Conservation (phyloP, 1,284 basidiomycete genomes). For the Microbotryomycetes sp. region DNA sequence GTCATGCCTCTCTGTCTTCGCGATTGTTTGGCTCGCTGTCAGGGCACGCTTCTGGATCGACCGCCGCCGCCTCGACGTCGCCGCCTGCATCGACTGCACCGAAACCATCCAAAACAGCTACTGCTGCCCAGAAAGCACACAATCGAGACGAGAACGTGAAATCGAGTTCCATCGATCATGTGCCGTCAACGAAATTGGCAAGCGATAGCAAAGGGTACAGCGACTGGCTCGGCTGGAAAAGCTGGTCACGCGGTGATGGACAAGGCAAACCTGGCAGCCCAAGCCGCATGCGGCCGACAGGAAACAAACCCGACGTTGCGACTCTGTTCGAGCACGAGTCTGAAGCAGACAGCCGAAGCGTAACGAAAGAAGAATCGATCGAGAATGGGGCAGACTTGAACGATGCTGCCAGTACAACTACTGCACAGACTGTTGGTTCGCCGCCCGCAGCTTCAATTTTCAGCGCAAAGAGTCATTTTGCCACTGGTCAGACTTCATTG, state of each 20-base stretch:
- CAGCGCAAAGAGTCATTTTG: neutral
- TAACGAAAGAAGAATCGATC: no score
- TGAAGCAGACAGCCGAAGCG: neutral
- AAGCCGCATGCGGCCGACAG: no score
- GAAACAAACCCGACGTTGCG: neutral
- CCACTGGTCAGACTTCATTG: neutral
- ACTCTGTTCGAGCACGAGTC: neutral
- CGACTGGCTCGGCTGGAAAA: constrained; percentile 27
- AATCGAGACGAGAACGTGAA: constrained; percentile 14
- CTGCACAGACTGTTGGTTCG: no score
- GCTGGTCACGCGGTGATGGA: constrained; percentile 1
- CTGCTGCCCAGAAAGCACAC: no score
- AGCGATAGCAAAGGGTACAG: constrained; percentile 12
- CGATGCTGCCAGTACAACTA: no score
- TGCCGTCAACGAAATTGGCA: neutral
- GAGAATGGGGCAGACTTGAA: no score
- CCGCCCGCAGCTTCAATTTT: neutral
- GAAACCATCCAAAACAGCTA: neutral
- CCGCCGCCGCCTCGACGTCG: neutral
- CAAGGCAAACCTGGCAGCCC: neutral
- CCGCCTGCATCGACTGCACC: neutral
- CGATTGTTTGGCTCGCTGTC: constrained; percentile 18
- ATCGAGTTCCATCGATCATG: neutral
- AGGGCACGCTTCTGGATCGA: constrained; percentile 3
- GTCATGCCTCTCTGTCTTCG: constrained; percentile 26